A percentile compares a stretch with the other conserved stretches of the same genome.
phyloP scores from a whole-genome alignment of 2,329 filamentous ascomycete genomes.

The Emericellopsis cladophorae region DNA sequence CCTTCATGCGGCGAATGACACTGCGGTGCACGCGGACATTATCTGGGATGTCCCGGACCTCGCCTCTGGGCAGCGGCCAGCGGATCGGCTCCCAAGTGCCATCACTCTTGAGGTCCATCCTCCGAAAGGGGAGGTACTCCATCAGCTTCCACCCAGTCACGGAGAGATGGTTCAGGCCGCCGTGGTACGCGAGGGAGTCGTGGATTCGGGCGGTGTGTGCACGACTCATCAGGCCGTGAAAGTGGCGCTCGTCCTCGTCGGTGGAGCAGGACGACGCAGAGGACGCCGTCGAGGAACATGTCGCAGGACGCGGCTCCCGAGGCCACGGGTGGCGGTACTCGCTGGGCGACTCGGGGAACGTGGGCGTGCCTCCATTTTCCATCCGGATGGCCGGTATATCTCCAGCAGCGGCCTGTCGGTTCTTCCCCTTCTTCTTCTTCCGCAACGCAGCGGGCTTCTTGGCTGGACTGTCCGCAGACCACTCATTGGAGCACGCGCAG shows the following conservation, averaged over 20 bases:
- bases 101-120: conserved; percentile 64
- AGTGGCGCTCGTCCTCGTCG: conserved; percentile 19
- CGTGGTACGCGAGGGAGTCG: conserved; percentile 55
- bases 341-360: conserved; percentile 2
- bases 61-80: conserved; percentile 68
- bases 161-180: conserved; percentile 39
- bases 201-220: conserved; percentile 49
- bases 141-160: conserved; percentile 64
- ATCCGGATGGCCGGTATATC: conserved; percentile 18
- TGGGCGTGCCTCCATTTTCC: conserved; percentile 4
- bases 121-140: conserved; percentile 70
- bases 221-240: conserved; percentile 44
- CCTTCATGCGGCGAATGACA: conserved; percentile 58
- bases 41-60: conserved; percentile 63
- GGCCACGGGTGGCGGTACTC: neutral
- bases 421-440: conserved; percentile 4
- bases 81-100: conserved; percentile 69
- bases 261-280: conserved; percentile 6
- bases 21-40: conserved; percentile 61
- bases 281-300: conserved; percentile 4
- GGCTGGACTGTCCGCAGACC: conserved; percentile 1
- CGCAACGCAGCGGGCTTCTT: neutral
- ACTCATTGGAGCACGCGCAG: conserved; percentile 29
- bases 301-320: neutral
- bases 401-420: conserved; percentile 3